Percentiles rank a stretch among this genome's conserved stretches.
These are phyloP conservation scores for Xylariales sp. DNA, from an alignment of 2,329 filamentous ascomycete genomes.

Conservation along the genomic window DNA sequence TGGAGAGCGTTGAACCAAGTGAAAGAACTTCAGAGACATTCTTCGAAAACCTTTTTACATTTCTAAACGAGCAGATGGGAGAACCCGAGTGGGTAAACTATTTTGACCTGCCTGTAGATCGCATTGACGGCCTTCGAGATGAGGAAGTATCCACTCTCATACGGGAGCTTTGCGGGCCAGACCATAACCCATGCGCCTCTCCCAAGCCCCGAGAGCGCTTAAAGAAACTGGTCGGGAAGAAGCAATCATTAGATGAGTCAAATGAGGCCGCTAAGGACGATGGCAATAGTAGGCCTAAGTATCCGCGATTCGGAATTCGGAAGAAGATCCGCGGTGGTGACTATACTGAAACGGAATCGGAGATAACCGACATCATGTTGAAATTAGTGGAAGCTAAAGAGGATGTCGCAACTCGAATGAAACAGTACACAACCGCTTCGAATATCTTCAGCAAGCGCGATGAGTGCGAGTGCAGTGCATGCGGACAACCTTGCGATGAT, in stretches of 20 bases:
- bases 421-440: constrained; percentile 34
- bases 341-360: constrained; percentile 42
- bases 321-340: constrained; percentile 36
- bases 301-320: constrained; percentile 5
- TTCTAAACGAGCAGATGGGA: constrained; percentile 14
- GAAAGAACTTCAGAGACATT: constrained; percentile 13
- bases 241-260: neutral
- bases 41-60: constrained; percentile 12
- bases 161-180: constrained; percentile 8
- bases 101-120: constrained; percentile 18
- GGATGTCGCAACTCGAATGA: constrained; percentile 32
- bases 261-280: neutral
- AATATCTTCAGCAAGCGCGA: constrained; percentile 15
- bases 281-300: constrained; percentile 11
- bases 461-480: constrained; percentile 32
- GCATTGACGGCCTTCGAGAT: neutral
- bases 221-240: neutral
- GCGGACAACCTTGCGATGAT: constrained; percentile 16
- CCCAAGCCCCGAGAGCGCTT: constrained; percentile 7
- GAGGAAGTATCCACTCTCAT: constrained; percentile 21
- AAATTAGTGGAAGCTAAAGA: constrained; percentile 34
- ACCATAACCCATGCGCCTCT: neutral
- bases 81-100: constrained; percentile 16
- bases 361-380: constrained; percentile 39
- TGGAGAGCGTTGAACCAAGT: neutral